These are phyloP conservation scores for Neocucurbitaria cava DNA, from an alignment of 2,329 filamentous ascomycete genomes.

Conservation along the genomic window DNA sequence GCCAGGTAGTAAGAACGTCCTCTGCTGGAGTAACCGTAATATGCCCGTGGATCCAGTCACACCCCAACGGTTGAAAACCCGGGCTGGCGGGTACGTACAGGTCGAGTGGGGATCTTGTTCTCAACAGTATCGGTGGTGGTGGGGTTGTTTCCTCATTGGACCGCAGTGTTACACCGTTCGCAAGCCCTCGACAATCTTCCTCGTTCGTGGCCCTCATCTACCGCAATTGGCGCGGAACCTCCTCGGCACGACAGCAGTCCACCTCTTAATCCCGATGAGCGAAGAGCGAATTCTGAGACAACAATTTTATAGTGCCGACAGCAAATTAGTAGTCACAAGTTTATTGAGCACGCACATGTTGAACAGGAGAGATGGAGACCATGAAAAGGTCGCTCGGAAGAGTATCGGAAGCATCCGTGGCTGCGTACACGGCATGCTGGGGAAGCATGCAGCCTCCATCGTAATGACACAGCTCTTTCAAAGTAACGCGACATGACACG, in stretches of 20 bases:
- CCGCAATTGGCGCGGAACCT: neutral
- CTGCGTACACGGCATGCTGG: neutral
- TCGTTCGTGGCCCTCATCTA: neutral
- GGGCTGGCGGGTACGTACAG: constrained; percentile 12
- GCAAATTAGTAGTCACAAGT: too few species aligned
- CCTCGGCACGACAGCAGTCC: neutral
- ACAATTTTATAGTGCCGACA: neutral
- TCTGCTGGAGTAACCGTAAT: constrained; percentile 10
- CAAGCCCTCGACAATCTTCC: constrained; percentile 3
- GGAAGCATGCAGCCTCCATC: neutral
- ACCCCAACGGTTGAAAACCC: constrained; percentile 15
- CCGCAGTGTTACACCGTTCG: constrained; percentile 1
- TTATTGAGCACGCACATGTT: neutral
- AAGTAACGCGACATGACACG: constrained; percentile 15
- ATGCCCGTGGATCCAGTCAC: constrained; percentile 4
- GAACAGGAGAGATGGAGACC: neutral
- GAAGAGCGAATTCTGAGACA: neutral
- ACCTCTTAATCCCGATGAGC: neutral
- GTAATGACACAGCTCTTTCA: constrained; percentile 1
- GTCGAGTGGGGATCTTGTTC: constrained; percentile 10
- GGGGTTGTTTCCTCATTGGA: constrained; percentile 7
- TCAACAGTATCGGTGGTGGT: constrained; percentile 16
- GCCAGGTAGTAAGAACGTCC: constrained; percentile 1
- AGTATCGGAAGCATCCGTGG: neutral
- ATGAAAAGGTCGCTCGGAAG: neutral